Percentiles rank a stretch among this genome's conserved stretches.
These are phyloP conservation scores for Heimioporus sp. DNA, from an alignment of 768 basidiomycete genomes.

Conservation along the genomic window DNA sequence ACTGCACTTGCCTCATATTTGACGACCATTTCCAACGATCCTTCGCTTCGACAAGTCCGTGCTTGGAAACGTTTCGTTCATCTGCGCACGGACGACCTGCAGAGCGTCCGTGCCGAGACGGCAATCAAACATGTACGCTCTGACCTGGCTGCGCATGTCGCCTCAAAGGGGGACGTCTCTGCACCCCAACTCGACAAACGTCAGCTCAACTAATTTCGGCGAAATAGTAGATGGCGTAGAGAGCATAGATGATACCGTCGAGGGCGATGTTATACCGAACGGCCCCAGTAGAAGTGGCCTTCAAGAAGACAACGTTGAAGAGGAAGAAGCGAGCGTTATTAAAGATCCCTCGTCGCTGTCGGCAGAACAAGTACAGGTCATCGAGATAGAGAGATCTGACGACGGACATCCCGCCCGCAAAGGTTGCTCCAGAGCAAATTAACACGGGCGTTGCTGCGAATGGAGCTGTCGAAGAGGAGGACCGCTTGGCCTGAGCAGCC, in stretches of 20 bases:
- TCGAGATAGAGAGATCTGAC: slow-evolving; percentile 24
- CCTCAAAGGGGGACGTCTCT: slow-evolving; percentile 34
- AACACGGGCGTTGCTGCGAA: slow-evolving; percentile 24
- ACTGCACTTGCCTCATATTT: slow-evolving; percentile 77
- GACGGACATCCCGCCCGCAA: slow-evolving; percentile 14
- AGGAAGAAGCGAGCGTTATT: slow-evolving; percentile 20
- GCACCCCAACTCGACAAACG: slow-evolving; percentile 21
- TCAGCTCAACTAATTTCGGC: slow-evolving; percentile 32
- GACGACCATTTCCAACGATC: slow-evolving; percentile 71
- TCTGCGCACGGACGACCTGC: slow-evolving; percentile 83
- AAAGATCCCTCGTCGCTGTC: slow-evolving; percentile 2
- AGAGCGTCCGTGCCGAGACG: slow-evolving; percentile 83
- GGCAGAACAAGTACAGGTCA: slow-evolving; percentile 10
- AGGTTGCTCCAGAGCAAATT: slow-evolving; percentile 7
- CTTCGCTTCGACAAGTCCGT: slow-evolving; percentile 57
- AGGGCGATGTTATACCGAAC: slow-evolving; percentile 19
- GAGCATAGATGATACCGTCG: slow-evolving; percentile 27
- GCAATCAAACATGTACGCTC: slow-evolving; percentile 86
- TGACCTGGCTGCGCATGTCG: slow-evolving; percentile 73
- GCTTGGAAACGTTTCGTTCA: slow-evolving; percentile 85
- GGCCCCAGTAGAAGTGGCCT: slow-evolving; percentile 14
- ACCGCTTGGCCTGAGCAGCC: slow-evolving; percentile 66
- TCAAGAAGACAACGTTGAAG: slow-evolving; percentile 24
- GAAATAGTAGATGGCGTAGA: slow-evolving; percentile 32
- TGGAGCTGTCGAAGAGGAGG: slow-evolving; percentile 28